Evolutionary conservation across 2,329 filamentous ascomycete species (phyloP).

Genomic region (Sporothrix humicola): DNA sequence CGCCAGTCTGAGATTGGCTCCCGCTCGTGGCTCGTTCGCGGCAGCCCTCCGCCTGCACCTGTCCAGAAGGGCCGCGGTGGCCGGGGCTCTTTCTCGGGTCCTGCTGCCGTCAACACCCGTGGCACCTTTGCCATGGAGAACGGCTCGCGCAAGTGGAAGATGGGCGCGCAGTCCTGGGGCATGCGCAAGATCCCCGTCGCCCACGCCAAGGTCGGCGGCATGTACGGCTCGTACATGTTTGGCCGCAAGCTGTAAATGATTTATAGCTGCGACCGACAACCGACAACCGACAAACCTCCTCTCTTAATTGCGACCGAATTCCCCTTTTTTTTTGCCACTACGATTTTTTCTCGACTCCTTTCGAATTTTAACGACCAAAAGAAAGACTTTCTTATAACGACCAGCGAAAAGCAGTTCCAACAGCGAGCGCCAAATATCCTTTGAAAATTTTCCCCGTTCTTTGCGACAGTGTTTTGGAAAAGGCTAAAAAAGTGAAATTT

Average conservation of each 20-base stretch:
- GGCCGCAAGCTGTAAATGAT: conserved; percentile 58
- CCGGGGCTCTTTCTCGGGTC: conserved; percentile 49
- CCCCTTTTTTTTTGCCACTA: conserved; percentile 29
- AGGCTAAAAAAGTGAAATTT: conserved; percentile 22
- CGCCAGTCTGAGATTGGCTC: conserved; percentile 70
- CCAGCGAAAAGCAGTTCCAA: conserved; percentile 24
- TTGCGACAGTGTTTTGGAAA: conserved; percentile 27
- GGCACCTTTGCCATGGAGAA: conserved; percentile 43
- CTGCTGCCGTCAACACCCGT: background rate
- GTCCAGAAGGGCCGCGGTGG: background rate
- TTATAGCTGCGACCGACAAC: background rate
- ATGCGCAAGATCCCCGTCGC: conserved; percentile 93
- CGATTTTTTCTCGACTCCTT: conserved; percentile 6
- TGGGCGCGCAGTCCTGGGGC: conserved; percentile 83
- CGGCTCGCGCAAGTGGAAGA: conserved; percentile 74
- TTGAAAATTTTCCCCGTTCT: conserved; percentile 1
- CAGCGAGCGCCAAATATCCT: conserved; percentile 23
- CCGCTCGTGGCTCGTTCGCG: conserved; percentile 70
- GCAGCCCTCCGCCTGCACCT: conserved; percentile 43
- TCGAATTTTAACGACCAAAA: conserved; percentile 25
- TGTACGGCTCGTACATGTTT: conserved; percentile 79
- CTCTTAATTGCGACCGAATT: conserved; percentile 28
- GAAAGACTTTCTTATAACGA: conserved; percentile 21
- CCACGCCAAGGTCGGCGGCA: conserved; percentile 87
- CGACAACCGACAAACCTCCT: no score